These are phyloP conservation scores for Colletotrichum sp. DNA, from an alignment of 2,329 filamentous ascomycete genomes.

Conservation along the genomic window DNA sequence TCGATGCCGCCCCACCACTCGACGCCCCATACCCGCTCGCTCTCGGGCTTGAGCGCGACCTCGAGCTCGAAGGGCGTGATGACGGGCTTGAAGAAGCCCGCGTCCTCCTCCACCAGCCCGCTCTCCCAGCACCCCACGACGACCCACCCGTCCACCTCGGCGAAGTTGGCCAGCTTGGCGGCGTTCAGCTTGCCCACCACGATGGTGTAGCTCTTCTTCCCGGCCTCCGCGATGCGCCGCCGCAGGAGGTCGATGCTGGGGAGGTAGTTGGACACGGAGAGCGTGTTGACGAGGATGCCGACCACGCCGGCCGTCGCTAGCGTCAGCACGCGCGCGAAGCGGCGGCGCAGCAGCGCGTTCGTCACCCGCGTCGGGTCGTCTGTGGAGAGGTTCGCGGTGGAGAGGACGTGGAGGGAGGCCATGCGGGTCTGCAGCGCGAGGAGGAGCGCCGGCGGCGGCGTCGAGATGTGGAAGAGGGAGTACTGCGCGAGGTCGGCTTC, in stretches of 20 bases:
- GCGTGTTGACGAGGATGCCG: slow-evolving; percentile 94
- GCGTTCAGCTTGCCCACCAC: slow-evolving; percentile 97
- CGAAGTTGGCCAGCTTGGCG: slow-evolving; percentile 95
- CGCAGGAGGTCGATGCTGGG: slow-evolving; percentile 78
- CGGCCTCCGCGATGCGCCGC: slow-evolving; percentile 73
- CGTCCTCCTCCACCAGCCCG: slow-evolving; percentile 83
- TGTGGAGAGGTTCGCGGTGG: slow-evolving; percentile 63
- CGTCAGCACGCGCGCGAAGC: slow-evolving; percentile 85
- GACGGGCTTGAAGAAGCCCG: slow-evolving; percentile 83
- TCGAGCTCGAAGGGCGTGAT: slow-evolving; percentile 95
- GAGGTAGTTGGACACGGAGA: slow-evolving; percentile 91
- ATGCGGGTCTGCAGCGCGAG: slow-evolving; percentile 87
- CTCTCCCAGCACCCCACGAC: slow-evolving; percentile 99
- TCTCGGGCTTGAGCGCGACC: slow-evolving; percentile 76
- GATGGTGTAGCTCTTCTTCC: slow-evolving; percentile 95
- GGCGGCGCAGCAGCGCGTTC: slow-evolving; percentile 71
- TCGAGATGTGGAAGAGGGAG: slow-evolving; percentile 83
- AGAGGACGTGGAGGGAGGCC: slow-evolving; percentile 77
- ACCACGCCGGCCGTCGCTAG: slow-evolving; percentile 84
- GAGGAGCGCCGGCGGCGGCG: slow-evolving; percentile 81
- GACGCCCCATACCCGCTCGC: slow-evolving; percentile 81
- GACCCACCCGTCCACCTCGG: slow-evolving; percentile 94
- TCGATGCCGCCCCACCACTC: slow-evolving; percentile 91
- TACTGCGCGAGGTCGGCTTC: slow-evolving; percentile 64
- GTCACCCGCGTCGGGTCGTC: slow-evolving; percentile 50